Percentiles rank a stretch among this genome's conserved stretches.
Conservation (phyloP, 1,284 basidiomycete species). For the Ceratobasidium sp. region DNA sequence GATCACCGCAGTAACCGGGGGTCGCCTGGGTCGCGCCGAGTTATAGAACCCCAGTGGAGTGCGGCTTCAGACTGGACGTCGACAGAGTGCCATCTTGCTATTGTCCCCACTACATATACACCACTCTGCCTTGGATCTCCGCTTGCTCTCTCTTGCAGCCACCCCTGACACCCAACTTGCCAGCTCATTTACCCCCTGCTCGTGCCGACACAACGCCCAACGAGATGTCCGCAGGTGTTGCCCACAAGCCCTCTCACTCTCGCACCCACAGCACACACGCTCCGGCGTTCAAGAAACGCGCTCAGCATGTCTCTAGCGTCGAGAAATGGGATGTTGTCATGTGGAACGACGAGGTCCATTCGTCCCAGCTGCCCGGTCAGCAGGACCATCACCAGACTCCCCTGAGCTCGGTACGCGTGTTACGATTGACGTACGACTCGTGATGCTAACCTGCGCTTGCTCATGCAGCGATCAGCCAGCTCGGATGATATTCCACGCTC, state of each 20-base stretch:
- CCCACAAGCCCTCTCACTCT: constrained; percentile 8
- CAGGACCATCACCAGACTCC: neutral
- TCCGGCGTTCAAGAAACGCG: constrained; percentile 36
- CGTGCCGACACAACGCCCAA: neutral
- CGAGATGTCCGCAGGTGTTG: constrained; percentile 5
- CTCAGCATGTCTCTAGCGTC: constrained; percentile 12
- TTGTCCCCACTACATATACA: neutral
- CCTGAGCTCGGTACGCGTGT: constrained; percentile 5
- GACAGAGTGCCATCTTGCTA: constrained; percentile 6
- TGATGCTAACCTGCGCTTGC: neutral
- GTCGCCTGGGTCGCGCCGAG: neutral
- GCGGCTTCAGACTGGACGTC: constrained; percentile 3
- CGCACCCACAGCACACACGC: constrained; percentile 17
- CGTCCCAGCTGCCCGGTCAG: constrained; percentile 6
- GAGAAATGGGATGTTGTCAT: constrained; percentile 41
- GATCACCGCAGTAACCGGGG: constrained; percentile 9
- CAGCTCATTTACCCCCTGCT: neutral
- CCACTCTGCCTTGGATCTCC: neutral
- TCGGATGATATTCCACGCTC: constrained; percentile 3
- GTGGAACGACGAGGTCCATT: constrained; percentile 40
- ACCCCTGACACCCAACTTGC: constrained; percentile 5
- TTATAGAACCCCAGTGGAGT: constrained; percentile 16
- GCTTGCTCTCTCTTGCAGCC: constrained; percentile 1
- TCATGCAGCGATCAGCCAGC: constrained; percentile 14
- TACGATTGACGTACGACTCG: neutral